Percentiles rank a stretch among this genome's conserved stretches.
Evolutionary conservation across 306 rosid genomes (phyloP).

Genomic region (Casuarina glauca): DNA sequence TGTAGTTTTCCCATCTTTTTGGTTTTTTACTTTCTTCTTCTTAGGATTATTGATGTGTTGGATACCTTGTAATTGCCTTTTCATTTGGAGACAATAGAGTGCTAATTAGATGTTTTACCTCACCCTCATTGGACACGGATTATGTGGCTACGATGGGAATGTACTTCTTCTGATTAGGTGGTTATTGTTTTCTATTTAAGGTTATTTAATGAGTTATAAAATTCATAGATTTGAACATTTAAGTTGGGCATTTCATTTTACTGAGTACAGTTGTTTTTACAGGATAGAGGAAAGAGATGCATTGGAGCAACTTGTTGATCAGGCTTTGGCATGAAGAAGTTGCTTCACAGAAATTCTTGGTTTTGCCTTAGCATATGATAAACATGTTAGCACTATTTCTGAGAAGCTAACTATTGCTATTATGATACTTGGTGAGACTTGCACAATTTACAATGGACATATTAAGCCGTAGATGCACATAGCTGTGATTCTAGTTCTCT

Average conservation of each 20-base stretch:
- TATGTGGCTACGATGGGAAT: background rate
- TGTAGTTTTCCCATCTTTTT: background rate
- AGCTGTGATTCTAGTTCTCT: background rate
- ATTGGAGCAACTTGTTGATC: constrained; percentile 59
- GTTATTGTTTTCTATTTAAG: background rate
- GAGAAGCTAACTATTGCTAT: constrained; percentile 57
- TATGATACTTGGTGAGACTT: constrained; percentile 47
- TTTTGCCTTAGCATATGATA: constrained; percentile 40
- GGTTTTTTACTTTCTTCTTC: background rate
- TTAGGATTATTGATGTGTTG: background rate
- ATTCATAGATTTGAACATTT: constrained; percentile 1
- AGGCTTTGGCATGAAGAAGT: constrained; percentile 59
- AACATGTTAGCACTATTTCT: constrained; percentile 46
- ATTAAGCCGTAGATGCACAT: constrained; percentile 3
- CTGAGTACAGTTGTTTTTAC: constrained; percentile 20
- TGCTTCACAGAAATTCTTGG: constrained; percentile 54
- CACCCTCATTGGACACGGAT: background rate
- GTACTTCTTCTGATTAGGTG: background rate
- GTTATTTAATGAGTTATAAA: background rate
- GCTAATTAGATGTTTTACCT: background rate
- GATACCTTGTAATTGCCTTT: background rate
- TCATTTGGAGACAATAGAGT: background rate
- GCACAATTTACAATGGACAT: constrained; percentile 1
- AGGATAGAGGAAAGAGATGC: constrained; percentile 73
- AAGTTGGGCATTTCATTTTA: constrained; percentile 2